These are phyloP conservation scores for Claviceps purpurea DNA, from an alignment of 2,329 filamentous ascomycete genomes.

Conservation along the genomic window DNA sequence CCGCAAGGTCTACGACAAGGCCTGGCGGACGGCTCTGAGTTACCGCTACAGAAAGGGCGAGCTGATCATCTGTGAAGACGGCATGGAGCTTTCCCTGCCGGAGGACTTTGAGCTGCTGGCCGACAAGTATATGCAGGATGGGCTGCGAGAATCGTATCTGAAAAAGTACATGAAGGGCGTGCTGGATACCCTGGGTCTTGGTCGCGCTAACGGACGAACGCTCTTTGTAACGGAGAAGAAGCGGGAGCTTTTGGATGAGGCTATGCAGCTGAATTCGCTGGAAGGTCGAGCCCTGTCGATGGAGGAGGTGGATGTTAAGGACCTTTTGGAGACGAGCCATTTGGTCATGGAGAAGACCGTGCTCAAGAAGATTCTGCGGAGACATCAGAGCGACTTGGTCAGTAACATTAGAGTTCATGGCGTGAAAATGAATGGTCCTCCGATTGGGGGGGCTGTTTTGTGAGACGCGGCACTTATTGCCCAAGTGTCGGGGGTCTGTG, in stretches of 20 bases:
- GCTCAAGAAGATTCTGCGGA: slow-evolving; percentile 57
- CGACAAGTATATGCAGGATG: slow-evolving; percentile 29
- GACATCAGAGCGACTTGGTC: slow-evolving; percentile 56
- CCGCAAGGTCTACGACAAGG: slow-evolving; percentile 85
- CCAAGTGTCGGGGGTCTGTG: not conserved
- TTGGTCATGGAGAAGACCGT: slow-evolving; percentile 78
- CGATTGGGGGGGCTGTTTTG: slow-evolving; percentile 15
- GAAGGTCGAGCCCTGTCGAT: slow-evolving; percentile 58
- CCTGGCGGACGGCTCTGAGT: slow-evolving; percentile 86
- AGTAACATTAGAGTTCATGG: slow-evolving; percentile 32
- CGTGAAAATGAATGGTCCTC: slow-evolving; percentile 18
- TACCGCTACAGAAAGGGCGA: slow-evolving; percentile 83
- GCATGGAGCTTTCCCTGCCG: slow-evolving; percentile 51
- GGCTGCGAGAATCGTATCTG: slow-evolving; percentile 41
- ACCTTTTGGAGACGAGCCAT: slow-evolving; percentile 71
- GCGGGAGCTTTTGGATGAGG: slow-evolving; percentile 50
- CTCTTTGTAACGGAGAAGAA: slow-evolving; percentile 56
- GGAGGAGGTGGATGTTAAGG: slow-evolving; percentile 88
- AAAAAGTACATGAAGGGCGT: slow-evolving; percentile 53
- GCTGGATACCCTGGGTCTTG: slow-evolving; percentile 58
- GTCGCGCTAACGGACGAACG: slow-evolving; percentile 52
- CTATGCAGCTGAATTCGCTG: slow-evolving; percentile 48
- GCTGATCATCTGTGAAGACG: slow-evolving; percentile 70
- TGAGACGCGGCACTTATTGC: not conserved
- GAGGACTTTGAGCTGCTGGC: slow-evolving; percentile 33